Conservation (phyloP, 2,329 filamentous ascomycete species). For the Akanthomyces dipterigenus region DNA sequence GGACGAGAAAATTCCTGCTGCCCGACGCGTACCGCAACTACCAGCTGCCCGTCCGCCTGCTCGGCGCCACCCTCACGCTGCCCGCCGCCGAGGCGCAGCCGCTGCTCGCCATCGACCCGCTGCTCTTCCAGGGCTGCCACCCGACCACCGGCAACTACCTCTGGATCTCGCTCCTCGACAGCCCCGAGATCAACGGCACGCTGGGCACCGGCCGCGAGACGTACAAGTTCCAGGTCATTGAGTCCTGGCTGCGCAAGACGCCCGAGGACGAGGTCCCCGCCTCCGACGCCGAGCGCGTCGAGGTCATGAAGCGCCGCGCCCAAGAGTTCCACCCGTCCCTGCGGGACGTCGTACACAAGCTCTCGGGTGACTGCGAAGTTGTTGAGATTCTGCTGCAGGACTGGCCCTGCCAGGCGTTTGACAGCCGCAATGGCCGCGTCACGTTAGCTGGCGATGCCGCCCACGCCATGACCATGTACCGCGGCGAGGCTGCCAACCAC, state of each 20-base stretch:
- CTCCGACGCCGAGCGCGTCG: conserved; percentile 25
- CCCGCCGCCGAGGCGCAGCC: conserved; percentile 30
- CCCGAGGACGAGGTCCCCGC: conserved; percentile 26
- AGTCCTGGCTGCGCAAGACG: conserved; percentile 37
- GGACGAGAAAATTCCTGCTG: conserved; percentile 27
- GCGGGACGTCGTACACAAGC: conserved; percentile 32
- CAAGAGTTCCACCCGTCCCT: conserved; percentile 31
- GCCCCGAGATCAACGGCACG: conserved; percentile 30
- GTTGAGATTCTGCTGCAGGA: conserved; percentile 31
- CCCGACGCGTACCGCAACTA: conserved; percentile 26
- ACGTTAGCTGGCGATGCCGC: conserved; percentile 48
- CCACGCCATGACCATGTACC: conserved; percentile 53
- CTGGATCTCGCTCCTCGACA: conserved; percentile 42
- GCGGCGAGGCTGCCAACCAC: conserved; percentile 34
- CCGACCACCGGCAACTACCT: conserved; percentile 43
- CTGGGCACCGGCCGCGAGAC: conserved; percentile 23
- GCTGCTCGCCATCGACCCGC: conserved; percentile 42
- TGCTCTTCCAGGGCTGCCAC: conserved; percentile 48
- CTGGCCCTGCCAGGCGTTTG: conserved; percentile 33
- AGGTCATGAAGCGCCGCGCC: conserved; percentile 33
- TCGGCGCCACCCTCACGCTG: conserved; percentile 32
- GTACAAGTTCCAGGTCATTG: conserved; percentile 37
- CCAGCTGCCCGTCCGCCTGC: conserved; percentile 30
- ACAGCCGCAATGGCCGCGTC: conserved; percentile 35
- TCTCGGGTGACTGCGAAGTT: conserved; percentile 33